phyloP scores from a whole-genome alignment of 768 basidiomycete species.

The Mycena vitilis region DNA sequence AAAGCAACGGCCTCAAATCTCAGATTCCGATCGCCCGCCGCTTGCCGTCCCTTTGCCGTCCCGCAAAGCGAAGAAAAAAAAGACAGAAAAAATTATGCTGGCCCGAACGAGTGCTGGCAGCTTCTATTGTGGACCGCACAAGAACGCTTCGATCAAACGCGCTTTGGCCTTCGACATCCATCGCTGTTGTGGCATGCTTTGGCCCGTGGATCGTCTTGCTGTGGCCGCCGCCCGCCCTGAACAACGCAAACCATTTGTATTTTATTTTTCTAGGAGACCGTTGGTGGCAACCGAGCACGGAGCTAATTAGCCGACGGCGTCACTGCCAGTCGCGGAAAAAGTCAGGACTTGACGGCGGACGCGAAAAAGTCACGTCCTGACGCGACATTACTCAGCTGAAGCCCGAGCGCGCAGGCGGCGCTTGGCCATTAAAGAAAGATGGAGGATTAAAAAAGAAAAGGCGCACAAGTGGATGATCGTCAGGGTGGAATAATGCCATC shows the following conservation, averaged over 20 bases:
- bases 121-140: neutral
- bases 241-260: neutral
- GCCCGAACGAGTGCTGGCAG: slow-evolving; percentile 2
- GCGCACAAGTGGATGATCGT: too few species aligned
- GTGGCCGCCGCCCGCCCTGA: slow-evolving; percentile 1
- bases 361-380: slow-evolving; percentile 8
- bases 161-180: slow-evolving; percentile 20
- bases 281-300: slow-evolving; percentile 14
- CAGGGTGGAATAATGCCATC: too few species aligned
- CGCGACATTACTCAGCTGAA: slow-evolving; percentile 1
- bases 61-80: neutral
- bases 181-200: neutral
- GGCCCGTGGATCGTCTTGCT: neutral
- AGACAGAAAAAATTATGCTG: neutral
- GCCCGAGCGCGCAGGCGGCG: too few species aligned
- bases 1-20: slow-evolving; percentile 16
- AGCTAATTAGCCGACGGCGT: slow-evolving; percentile 25
- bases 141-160: slow-evolving; percentile 26
- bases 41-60: neutral
- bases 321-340: slow-evolving; percentile 18
- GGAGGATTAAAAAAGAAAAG: too few species aligned
- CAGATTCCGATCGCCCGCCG: slow-evolving; percentile 18
- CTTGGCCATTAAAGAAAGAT: neutral
- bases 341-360: slow-evolving; percentile 3
- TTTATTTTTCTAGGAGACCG: slow-evolving; percentile 11